These are phyloP conservation scores for Ramalina intermedia DNA, from an alignment of 495 filamentous ascomycete species.

Conservation along the genomic window DNA sequence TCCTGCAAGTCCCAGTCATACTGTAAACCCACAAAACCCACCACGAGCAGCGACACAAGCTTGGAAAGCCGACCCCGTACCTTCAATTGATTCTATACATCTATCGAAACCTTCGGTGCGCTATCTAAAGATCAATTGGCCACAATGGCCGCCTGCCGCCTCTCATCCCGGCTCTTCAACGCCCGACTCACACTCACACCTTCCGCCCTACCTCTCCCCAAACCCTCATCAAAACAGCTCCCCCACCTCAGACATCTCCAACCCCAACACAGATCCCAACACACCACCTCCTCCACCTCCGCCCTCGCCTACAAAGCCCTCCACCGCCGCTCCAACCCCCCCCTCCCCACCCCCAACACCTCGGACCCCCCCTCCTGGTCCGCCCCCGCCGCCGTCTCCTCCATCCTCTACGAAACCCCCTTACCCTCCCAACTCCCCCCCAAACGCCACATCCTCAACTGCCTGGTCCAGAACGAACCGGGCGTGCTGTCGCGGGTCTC, in stretches of 20 bases:
- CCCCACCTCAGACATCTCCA: constrained; percentile 5
- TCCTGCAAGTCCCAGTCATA: neutral
- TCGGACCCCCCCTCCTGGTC: constrained; percentile 75
- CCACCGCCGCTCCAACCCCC: constrained; percentile 69
- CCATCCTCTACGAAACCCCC: constrained; percentile 97
- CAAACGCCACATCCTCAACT: constrained; percentile 92
- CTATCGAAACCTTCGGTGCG: neutral
- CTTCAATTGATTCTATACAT: neutral
- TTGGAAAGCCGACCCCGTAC: too few species aligned
- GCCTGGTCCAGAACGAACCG: constrained; percentile 96
- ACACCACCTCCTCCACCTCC: constrained; percentile 60
- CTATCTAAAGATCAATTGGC: neutral
- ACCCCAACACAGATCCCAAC: constrained; percentile 7
- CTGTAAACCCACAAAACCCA: neutral
- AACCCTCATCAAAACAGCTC: neutral
- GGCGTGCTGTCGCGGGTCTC: constrained; percentile 93
- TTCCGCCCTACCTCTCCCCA: constrained; percentile 1
- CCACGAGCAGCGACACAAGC: neutral
- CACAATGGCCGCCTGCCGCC: constrained; percentile 13
- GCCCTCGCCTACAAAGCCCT: constrained; percentile 96
- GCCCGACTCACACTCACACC: constrained; percentile 3
- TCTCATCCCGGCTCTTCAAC: constrained; percentile 5
- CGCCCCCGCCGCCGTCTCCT: constrained; percentile 86
- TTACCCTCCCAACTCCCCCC: constrained; percentile 67
- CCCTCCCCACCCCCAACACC: constrained; percentile 68